These are phyloP conservation scores for Hygrophoropsis aurantiaca DNA, from an alignment of 768 basidiomycete genomes.

Conservation along the genomic window DNA sequence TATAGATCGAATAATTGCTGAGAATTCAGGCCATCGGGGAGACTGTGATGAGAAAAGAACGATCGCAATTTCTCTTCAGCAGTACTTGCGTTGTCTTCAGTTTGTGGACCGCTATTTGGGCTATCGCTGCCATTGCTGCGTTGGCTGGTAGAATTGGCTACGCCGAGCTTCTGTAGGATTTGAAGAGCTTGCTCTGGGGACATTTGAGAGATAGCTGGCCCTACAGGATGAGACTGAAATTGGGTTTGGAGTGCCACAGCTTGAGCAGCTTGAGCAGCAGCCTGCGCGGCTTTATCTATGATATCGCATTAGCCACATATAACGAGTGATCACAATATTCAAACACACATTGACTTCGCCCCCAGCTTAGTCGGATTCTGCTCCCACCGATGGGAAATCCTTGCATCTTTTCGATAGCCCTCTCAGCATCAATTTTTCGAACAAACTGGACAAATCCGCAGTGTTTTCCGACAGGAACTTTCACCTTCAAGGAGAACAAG, in stretches of 20 bases:
- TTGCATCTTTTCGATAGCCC: conserved; percentile 95
- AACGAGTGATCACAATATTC: not conserved
- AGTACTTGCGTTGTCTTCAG: conserved; percentile 12
- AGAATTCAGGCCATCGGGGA: conserved; percentile 11
- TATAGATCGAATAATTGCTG: conserved; percentile 22
- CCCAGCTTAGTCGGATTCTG: conserved; percentile 90
- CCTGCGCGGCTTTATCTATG: conserved; percentile 86
- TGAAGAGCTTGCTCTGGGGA: conserved; percentile 65
- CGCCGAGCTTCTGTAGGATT: conserved; percentile 56
- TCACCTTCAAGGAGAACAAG: conserved; percentile 55
- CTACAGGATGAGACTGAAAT: conserved; percentile 29
- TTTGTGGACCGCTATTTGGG: conserved; percentile 9
- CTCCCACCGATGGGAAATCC: conserved; percentile 94
- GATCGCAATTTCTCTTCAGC: conserved; percentile 24
- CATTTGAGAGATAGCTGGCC: conserved; percentile 32
- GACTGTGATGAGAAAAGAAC: conserved; percentile 18
- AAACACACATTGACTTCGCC: conserved; percentile 78
- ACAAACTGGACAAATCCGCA: conserved; percentile 97
- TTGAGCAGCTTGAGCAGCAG: conserved; percentile 82
- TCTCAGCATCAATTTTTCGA: conserved; percentile 86
- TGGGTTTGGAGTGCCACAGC: conserved; percentile 64
- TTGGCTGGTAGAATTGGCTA: conserved; percentile 37
- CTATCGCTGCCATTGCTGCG: conserved; percentile 9
- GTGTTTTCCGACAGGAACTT: conserved; percentile 94
- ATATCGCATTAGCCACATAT: conserved; percentile 6